phyloP scores from a whole-genome alignment of 2,329 filamentous ascomycete species.

The Ceratocystis harringtonii region DNA sequence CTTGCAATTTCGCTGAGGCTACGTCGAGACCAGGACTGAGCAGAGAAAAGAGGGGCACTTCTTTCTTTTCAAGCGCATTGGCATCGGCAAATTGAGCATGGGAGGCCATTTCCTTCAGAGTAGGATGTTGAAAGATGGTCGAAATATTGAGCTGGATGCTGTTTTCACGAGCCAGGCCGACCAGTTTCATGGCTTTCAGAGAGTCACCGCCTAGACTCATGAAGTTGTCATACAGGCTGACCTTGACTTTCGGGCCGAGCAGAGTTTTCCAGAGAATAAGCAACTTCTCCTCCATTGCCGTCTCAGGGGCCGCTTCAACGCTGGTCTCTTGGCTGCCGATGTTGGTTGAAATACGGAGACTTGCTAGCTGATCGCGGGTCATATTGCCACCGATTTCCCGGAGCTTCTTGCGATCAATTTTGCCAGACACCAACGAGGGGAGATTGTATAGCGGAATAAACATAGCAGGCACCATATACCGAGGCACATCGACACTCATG shows the following conservation, averaged over 20 bases:
- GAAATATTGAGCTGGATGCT: constrained; percentile 31
- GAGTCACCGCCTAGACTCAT: constrained; percentile 37
- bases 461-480: constrained; percentile 35
- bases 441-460: constrained; percentile 33
- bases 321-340: constrained; percentile 22
- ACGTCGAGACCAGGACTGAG: constrained; percentile 21
- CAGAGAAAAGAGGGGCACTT: constrained; percentile 28
- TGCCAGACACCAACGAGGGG: constrained; percentile 34
- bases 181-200: constrained; percentile 36
- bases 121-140: constrained; percentile 32
- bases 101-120: constrained; percentile 31
- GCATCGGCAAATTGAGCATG: constrained; percentile 20
- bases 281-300: constrained; percentile 27
- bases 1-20: constrained; percentile 28
- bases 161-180: constrained; percentile 29
- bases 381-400: constrained; percentile 31
- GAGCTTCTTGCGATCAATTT: constrained; percentile 35
- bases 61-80: constrained; percentile 19
- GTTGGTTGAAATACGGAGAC: constrained; percentile 17
- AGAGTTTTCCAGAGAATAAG: constrained; percentile 27
- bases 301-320: constrained; percentile 26
- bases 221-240: constrained; percentile 31
- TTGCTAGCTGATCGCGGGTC: constrained; percentile 22
- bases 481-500: constrained; percentile 26
- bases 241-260: constrained; percentile 24